Conservation (phyloP, 345 rosid species). For the Arabis alpina region DNA sequence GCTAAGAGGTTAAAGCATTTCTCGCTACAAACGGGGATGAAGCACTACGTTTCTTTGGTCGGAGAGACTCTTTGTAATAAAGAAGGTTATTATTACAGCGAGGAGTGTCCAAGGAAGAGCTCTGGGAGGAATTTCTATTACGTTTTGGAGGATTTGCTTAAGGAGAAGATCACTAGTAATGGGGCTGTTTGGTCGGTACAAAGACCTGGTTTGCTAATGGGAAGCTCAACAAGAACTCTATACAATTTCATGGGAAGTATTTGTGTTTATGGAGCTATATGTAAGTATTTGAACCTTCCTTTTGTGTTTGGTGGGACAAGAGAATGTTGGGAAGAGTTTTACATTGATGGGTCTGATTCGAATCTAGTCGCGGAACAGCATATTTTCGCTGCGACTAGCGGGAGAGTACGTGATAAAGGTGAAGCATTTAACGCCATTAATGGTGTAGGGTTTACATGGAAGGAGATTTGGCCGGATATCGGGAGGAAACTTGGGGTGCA, state of each 20-base stretch:
- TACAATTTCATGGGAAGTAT: conserved; percentile 81
- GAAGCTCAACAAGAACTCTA: conserved; percentile 64
- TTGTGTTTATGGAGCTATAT: conserved; percentile 72
- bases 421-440: conserved; percentile 75
- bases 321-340: conserved; percentile 85
- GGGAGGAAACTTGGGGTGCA: conserved; percentile 61
- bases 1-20: conserved; percentile 65
- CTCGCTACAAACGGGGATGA: conserved; percentile 87
- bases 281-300: conserved; percentile 67
- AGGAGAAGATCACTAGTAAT: conserved; percentile 52
- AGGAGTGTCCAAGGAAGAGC: conserved; percentile 61
- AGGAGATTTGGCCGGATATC: conserved; percentile 72
- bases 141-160: conserved; percentile 72
- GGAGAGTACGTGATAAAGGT: conserved; percentile 50
- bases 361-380: conserved; percentile 79
- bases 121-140: conserved; percentile 61
- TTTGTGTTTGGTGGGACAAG: conserved; percentile 87
- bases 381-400: conserved; percentile 72
- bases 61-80: conserved; percentile 37
- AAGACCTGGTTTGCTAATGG: conserved; percentile 81
- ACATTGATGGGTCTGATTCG: conserved; percentile 75
- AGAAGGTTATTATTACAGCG: conserved; percentile 49
- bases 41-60: conserved; percentile 65
- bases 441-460: conserved; percentile 78
- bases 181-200: conserved; percentile 73